Evolutionary conservation across 1,139 yeast genomes (phyloP).

Genomic region (Hansenula lynferdii): DNA sequence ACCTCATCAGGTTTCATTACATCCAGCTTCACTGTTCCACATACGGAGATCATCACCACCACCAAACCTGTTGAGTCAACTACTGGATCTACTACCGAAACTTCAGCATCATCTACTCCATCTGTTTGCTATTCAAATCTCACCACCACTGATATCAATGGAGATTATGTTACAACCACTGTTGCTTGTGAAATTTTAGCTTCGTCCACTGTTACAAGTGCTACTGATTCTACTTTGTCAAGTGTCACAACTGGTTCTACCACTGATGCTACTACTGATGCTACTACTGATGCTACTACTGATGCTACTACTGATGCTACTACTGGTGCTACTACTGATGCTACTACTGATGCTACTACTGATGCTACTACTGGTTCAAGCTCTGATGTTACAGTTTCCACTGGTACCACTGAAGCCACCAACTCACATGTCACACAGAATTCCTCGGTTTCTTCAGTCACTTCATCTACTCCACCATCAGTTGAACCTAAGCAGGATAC

Average conservation of each 20-base stretch:
- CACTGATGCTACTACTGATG: too few relatives aligned
- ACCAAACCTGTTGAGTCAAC: background rate
- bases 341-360: background rate
- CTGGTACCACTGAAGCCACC: background rate
- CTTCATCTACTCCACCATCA: background rate
- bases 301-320: too few relatives aligned
- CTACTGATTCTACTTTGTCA: too few relatives aligned
- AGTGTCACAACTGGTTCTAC: too few relatives aligned
- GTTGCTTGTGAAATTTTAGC: background rate
- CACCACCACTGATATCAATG: background rate
- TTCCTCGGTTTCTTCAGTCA: background rate
- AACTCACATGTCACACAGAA: background rate
- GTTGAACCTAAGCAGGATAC: too few relatives aligned
- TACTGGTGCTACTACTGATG: background rate
- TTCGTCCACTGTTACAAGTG: too few relatives aligned
- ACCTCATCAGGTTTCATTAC: background rate
- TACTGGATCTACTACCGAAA: background rate
- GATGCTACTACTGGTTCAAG: too few relatives aligned
- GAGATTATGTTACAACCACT: background rate
- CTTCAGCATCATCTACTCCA: background rate
- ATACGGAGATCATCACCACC: background rate
- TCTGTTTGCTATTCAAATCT: too few relatives aligned
- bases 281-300: too few relatives aligned
- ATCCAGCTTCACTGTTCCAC: constrained; percentile 8
- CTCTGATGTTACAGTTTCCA: too few relatives aligned